Evolutionary conservation across 176 grass and related monocot species (phyloP).

Genomic region (Lolium perenne): DNA sequence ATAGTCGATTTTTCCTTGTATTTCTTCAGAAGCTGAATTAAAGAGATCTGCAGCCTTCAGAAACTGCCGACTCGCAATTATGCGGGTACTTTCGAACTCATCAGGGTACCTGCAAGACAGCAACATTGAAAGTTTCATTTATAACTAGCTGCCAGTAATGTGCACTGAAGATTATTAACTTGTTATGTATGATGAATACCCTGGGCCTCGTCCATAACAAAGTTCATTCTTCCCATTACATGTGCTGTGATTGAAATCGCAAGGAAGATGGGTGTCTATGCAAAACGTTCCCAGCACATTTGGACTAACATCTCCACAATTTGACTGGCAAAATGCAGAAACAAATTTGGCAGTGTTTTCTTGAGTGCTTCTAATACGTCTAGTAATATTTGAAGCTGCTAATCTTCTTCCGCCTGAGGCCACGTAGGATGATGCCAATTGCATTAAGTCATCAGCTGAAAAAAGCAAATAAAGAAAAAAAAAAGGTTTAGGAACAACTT

Average conservation of each 20-base stretch:
- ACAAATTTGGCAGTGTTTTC: conserved; percentile 73
- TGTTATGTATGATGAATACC: conserved; percentile 54
- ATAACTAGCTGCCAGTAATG: conserved; percentile 10
- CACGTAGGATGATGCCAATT: conserved; percentile 78
- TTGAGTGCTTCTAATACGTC: conserved; percentile 67
- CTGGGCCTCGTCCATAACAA: conserved; percentile 92
- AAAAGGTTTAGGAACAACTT: not conserved
- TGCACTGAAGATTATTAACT: conserved; percentile 1
- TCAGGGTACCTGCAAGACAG: conserved; percentile 79
- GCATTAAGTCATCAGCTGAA: conserved; percentile 73
- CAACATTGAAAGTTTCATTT: conserved; percentile 24
- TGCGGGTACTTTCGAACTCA: conserved; percentile 93
- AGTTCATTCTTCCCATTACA: conserved; percentile 99
- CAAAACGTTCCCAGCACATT: conserved; percentile 96
- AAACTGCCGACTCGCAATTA: conserved; percentile 90
- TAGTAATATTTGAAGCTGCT: conserved; percentile 60
- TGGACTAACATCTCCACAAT: conserved; percentile 99
- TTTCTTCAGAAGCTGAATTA: conserved; percentile 75
- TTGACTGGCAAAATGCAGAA: conserved; percentile 97
- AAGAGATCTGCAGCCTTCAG: conserved; percentile 86
- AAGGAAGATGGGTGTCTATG: conserved; percentile 88
- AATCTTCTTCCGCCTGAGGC: conserved; percentile 80
- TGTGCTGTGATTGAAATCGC: conserved; percentile 97
- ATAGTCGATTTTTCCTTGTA: conserved; percentile 80
- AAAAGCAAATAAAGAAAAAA: conserved; percentile 44